Conservation (phyloP, 768 basidiomycete genomes). For the Pisolithus albus region DNA sequence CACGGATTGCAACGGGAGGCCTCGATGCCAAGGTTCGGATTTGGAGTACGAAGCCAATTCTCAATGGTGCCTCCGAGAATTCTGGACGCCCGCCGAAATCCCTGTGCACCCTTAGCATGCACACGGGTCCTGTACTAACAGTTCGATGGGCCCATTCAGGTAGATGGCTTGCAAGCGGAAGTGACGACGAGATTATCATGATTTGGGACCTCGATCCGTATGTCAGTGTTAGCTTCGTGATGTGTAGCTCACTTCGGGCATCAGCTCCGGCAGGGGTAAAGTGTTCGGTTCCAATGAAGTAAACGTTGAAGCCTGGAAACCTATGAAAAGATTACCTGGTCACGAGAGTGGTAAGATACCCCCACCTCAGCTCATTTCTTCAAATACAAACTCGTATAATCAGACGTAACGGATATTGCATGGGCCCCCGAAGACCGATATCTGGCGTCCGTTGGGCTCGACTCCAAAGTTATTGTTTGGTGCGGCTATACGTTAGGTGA, state of each 20-base stretch:
- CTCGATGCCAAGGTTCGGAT: conserved; percentile 94
- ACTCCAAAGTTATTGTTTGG: conserved; percentile 90
- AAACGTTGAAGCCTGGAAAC: conserved; percentile 97
- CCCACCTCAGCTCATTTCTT: neutral
- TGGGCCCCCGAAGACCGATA: conserved; percentile 93
- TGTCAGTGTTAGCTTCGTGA: conserved; percentile 25
- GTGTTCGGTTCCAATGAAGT: conserved; percentile 94
- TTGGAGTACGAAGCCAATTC: conserved; percentile 94
- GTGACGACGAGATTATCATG: conserved; percentile 93
- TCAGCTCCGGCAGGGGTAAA: conserved; percentile 71
- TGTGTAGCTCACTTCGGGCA: conserved; percentile 4
- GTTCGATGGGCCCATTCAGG: conserved; percentile 95
- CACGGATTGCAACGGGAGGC: conserved; percentile 94
- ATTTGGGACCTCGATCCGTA: conserved; percentile 97
- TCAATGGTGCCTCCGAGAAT: conserved; percentile 62
- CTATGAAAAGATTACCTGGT: conserved; percentile 82
- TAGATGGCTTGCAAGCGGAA: conserved; percentile 89
- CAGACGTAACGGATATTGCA: conserved; percentile 92
- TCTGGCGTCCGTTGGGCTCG: conserved; percentile 89
- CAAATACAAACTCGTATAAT: conserved; percentile 2
- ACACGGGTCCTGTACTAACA: conserved; percentile 87
- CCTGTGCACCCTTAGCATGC: conserved; percentile 74
- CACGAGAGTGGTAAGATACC: conserved; percentile 79
- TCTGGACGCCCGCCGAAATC: conserved; percentile 76
- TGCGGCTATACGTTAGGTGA: conserved; percentile 85